A percentile compares a stretch with the other conserved stretches of the same genome.
Evolutionary conservation across 192 early-diverging fungal species (phyloP).

Genomic region (Spinellus fusiger): DNA sequence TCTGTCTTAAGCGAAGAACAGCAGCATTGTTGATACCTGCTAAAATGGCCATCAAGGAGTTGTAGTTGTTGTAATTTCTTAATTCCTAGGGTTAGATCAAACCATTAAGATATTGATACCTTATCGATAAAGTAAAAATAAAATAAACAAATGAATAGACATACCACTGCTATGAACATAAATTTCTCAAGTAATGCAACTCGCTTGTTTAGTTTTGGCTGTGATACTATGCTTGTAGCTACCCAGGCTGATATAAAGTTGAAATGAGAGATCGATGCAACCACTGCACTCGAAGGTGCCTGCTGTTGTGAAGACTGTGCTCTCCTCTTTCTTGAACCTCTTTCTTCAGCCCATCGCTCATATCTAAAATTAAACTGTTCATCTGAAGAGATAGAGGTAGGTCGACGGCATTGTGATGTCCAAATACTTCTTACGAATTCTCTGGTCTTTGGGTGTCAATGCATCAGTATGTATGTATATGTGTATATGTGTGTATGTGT

Average conservation of each 20-base stretch:
- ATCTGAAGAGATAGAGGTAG: constrained; percentile 11
- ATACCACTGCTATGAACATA: constrained; percentile 62
- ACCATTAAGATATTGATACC: background rate
- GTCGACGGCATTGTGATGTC: constrained; percentile 25
- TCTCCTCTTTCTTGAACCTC: background rate
- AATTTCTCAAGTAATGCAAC: constrained; percentile 63
- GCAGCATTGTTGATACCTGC: constrained; percentile 63
- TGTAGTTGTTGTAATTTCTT: constrained; percentile 64
- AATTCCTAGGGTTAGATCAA: constrained; percentile 39
- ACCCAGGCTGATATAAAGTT: constrained; percentile 76
- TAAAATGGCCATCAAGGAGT: constrained; percentile 71
- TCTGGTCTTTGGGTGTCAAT: constrained; percentile 37
- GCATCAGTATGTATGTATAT: background rate
- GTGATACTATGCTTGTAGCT: constrained; percentile 55
- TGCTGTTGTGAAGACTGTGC: background rate
- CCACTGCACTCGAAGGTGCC: constrained; percentile 27
- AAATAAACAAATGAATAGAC: background rate
- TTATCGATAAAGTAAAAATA: background rate
- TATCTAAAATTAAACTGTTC: background rate
- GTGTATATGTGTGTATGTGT: background rate
- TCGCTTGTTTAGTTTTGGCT: constrained; percentile 53
- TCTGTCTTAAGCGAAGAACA: constrained; percentile 57
- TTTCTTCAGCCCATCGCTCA: background rate
- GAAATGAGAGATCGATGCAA: constrained; percentile 62
- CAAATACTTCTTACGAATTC: constrained; percentile 57